Base-by-base conservation (phyloP, 164 flowering plant genomes). In the grape (Vitis vinifera) region DNA sequence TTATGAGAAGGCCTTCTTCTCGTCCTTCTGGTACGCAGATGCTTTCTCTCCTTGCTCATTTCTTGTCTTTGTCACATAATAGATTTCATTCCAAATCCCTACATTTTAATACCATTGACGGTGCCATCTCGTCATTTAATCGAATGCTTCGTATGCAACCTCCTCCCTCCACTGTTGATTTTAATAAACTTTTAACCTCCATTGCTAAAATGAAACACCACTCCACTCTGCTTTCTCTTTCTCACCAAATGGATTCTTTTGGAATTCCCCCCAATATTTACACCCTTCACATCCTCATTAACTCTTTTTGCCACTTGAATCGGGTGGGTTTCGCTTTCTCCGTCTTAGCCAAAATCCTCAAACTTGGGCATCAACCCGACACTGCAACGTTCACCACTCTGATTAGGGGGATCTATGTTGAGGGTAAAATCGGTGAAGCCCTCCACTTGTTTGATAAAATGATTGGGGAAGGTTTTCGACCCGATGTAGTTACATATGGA, bases 201-300 rank as follows among this genome's bases (percentile, higher is more conserved):
- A 48, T 65, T 9, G 55, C 47, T 6, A 64, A 56, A 57, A 64
- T 65, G 74, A 71, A 65, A 57, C 74, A 65, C 48, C 65, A 48
- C 49, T 57, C 68, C 8, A 48, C 47, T 14, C 63, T 55, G 10
- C 30, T 71, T 23, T 16, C 68, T 17, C 13, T 65, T 31, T 15
- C 12, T 16, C 29, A 66, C 6, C 13, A 51, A 48, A 55, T 55
- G 62, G 9, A 30, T 9, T 14, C 12, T 19, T 12, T 52, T 10
- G 59, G 59, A 31, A 30, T 66, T 30, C 11, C 3, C 14, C 15
- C 55, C 6, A 14, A 53, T 49, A 9, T 66, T 44, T 37, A 68
- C 72, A 37, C 7, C 0, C 7, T 63, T 64, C 48, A 16, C 14
- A 64, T 74, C 19, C 44, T 65, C 7, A 65, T 64, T 27, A 50